Base-by-base conservation (phyloP, 2,329 filamentous ascomycete species). In the Dothidotthia symphoricarpi region DNA sequence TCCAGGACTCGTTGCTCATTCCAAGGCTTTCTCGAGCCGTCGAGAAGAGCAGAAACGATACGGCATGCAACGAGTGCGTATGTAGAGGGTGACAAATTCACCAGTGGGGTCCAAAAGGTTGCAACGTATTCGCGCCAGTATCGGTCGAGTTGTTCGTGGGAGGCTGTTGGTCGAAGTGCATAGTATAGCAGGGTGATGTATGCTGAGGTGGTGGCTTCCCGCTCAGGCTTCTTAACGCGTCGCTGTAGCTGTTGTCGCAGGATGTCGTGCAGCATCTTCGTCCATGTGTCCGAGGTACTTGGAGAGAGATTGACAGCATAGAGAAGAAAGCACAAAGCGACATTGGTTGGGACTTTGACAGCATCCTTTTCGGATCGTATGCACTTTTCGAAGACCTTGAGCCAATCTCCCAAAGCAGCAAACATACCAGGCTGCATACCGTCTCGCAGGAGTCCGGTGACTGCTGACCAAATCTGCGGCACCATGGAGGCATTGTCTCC, bases 391-490 rank as follows among this genome's bases (percentile, higher is more conserved):
- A 95, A 83, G 8, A 95, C 76, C 22, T 77, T 76, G 6, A 96
- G 73, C 86, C 88, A 96, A 5, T 78, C 74, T 17, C 75, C 77
- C 46, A 88, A 81, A 56, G 85, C 80, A 22, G 83, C 75, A 86
- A 91, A 97, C 25, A 71, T 65, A 16, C 78, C 69, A 61, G 82
- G 49, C 71, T 81, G 57, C 72, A 74, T 49, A 63, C 81, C 66
- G 45, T 67, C 73, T 36, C 85, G 81, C 31, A 96, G 72, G 38
- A 95, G 81, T 2, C 95, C 75, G 6, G 91, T 80, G 2, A 95
- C 73, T 24, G 88, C 79, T 41, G 86, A 85, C 91, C 91, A 97
- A 15, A 97, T 87, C 49, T 89, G 86, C 5, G 93, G 90, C 1
- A 95, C 89, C 26, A 80, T 74, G 0, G 75, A 65, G 8, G 78